Evolutionary conservation across 257 asterid genomes (phyloP).

Genomic region (Nicotiana attenuata): DNA sequence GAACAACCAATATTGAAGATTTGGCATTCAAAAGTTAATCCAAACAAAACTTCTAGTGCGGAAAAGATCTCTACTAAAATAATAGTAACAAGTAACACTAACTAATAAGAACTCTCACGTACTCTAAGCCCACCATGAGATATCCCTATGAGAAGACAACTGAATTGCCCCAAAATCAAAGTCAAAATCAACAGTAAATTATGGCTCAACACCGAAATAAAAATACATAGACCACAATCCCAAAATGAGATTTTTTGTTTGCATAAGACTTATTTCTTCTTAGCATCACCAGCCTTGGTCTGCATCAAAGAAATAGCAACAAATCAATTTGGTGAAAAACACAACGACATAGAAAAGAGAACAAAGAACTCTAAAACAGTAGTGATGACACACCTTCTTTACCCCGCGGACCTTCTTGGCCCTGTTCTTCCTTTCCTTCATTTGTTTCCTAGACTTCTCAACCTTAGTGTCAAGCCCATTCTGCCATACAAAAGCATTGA

Average conservation of each 20-base stretch:
- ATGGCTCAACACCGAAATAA: constrained; percentile 6
- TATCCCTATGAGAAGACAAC: neutral
- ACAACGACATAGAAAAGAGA: neutral
- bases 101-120: neutral
- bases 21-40: neutral
- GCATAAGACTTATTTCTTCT: constrained; percentile 10
- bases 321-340: neutral
- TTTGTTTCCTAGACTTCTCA: constrained; percentile 18
- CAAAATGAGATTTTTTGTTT: constrained; percentile 1
- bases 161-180: neutral
- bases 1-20: too few species aligned
- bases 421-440: constrained; percentile 17
- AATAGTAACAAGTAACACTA: neutral
- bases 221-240: neutral
- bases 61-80: neutral
- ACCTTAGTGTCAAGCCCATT: constrained; percentile 18
- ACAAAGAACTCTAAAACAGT: neutral
- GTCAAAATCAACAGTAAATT: neutral
- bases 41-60: neutral
- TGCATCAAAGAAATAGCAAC: neutral
- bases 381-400: constrained; percentile 8
- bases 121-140: neutral
- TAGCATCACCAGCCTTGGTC: constrained; percentile 25
- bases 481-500: constrained; percentile 7
- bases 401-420: constrained; percentile 16